A percentile compares a stretch with the other conserved stretches of the same genome.
phyloP scores from a whole-genome alignment of 2,329 filamentous ascomycete species.

The Daldinia sp. region DNA sequence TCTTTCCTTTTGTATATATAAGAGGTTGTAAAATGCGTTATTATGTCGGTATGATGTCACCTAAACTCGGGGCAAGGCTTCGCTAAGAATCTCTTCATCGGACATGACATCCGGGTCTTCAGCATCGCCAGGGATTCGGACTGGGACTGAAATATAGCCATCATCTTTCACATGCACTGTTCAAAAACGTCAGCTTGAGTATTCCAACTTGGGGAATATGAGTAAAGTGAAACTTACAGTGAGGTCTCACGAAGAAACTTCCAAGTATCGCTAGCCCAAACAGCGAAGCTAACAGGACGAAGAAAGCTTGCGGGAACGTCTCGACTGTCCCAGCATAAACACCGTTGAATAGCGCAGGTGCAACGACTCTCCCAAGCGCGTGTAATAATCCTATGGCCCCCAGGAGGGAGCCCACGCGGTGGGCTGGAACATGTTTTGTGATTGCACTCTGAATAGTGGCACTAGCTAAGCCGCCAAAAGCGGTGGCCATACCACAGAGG shows the following conservation, averaged over 20 bases:
- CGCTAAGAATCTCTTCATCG: constrained; percentile 41
- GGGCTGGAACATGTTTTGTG: constrained; percentile 90
- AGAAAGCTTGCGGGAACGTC: constrained; percentile 83
- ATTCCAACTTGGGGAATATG: background rate
- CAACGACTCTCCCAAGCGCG: constrained; percentile 80
- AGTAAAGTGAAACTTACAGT: constrained; percentile 69
- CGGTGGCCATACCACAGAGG: constrained; percentile 76
- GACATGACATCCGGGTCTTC: constrained; percentile 26
- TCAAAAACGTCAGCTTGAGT: background rate
- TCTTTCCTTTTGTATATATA: constrained; percentile 4
- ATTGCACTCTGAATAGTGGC: constrained; percentile 86
- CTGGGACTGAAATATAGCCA: constrained; percentile 43
- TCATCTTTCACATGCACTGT: constrained; percentile 49
- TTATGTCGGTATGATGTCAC: background rate
- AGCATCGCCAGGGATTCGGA: constrained; percentile 32
- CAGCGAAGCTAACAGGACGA: constrained; percentile 76
- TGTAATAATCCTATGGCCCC: constrained; percentile 90
- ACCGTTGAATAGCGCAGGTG: constrained; percentile 85
- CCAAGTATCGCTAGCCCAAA: constrained; percentile 75
- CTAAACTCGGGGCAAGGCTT: constrained; percentile 42
- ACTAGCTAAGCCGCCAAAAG: constrained; percentile 85
- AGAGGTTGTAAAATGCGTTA: too few relatives aligned
- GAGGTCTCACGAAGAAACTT: constrained; percentile 78
- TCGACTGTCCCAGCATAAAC: constrained; percentile 87
- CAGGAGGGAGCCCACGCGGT: constrained; percentile 86